Conservation (phyloP, 805 yeast genomes). For the Kazachstania viticola region DNA sequence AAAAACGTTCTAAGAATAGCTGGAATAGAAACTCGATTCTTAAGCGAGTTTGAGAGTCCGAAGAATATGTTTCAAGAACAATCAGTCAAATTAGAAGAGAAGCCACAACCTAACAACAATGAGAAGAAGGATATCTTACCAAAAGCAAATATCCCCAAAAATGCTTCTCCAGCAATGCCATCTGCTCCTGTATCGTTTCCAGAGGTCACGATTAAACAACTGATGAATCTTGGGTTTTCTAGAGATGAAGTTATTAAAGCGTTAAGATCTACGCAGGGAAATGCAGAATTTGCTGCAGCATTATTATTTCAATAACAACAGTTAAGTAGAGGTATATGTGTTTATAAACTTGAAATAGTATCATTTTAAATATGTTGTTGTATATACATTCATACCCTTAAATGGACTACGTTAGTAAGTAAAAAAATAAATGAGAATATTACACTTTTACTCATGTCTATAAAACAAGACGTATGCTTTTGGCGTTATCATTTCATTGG, state of each 20-base stretch:
- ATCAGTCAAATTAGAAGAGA: background rate
- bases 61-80: constrained; percentile 10
- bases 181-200: constrained; percentile 17
- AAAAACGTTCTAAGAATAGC: constrained; percentile 57
- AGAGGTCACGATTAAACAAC: constrained; percentile 33
- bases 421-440: too few relatives aligned
- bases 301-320: constrained; percentile 45
- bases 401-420: too few relatives aligned
- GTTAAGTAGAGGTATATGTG: background rate
- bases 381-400: too few relatives aligned
- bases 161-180: background rate
- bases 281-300: constrained; percentile 80
- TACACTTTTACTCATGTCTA: too few relatives aligned
- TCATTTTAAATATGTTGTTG: too few relatives aligned
- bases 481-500: constrained; percentile 45
- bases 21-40: constrained; percentile 59
- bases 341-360: background rate
- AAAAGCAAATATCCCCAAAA: background rate
- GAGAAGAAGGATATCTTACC: too few relatives aligned
- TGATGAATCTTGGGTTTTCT: constrained; percentile 63
- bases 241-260: constrained; percentile 55
- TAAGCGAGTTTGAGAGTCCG: constrained; percentile 63
- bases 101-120: background rate
- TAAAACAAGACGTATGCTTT: constrained; percentile 83
- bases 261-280: constrained; percentile 54